Base-by-base conservation (phyloP, 768 basidiomycete genomes). In the Phlegmacium glaucopus region DNA sequence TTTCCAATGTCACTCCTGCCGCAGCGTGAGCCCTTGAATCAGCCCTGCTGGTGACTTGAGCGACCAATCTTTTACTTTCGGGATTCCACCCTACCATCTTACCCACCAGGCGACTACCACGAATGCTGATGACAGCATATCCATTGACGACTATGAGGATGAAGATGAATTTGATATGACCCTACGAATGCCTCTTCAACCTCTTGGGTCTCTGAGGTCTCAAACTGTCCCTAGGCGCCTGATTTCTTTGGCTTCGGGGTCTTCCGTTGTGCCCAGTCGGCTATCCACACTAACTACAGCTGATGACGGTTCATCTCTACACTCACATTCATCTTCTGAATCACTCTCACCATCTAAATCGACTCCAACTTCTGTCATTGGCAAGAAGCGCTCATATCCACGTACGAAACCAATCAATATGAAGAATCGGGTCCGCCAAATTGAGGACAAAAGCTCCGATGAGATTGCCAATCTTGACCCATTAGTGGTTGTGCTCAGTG, bases 1-100 rank as follows among this genome's bases (percentile, higher is more conserved):
- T 86, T 87, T 87, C 86, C 72, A 61, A 52, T 61, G 79, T 80
- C 76, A 84, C 83, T 85, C 83, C 75, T 72, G 80, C 76, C 68
- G 62, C 77, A 70, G 64, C 78, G 72, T 76, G 77, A 80, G 76
- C 75, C 73, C 34, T 61, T 64, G 62, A 74, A 78, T 73, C 74
- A 71, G 76, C 77, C 77, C 72, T 65, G 77, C 71, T 66, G 64
- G 68, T 60, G 70, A 66, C 79, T 75, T 71, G 80, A 83, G 83
- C 82, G 81, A 83, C 76, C 62, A 66, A 50, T 56, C 53, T 50
- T 45, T 50, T 42, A 40, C 55, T 22, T 49, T 44, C 32, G 76
- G 78, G 78, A 76, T 75, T 70, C 50, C 58, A 36, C 44, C 49
- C 37, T 22, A 22, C 22, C 22, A 22, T 45, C 53, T 47, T 44